Percentiles rank a stretch among this genome's conserved stretches.
These are phyloP conservation scores for Mycena capillaripes DNA, from an alignment of 768 basidiomycete genomes.

Conservation along the genomic window DNA sequence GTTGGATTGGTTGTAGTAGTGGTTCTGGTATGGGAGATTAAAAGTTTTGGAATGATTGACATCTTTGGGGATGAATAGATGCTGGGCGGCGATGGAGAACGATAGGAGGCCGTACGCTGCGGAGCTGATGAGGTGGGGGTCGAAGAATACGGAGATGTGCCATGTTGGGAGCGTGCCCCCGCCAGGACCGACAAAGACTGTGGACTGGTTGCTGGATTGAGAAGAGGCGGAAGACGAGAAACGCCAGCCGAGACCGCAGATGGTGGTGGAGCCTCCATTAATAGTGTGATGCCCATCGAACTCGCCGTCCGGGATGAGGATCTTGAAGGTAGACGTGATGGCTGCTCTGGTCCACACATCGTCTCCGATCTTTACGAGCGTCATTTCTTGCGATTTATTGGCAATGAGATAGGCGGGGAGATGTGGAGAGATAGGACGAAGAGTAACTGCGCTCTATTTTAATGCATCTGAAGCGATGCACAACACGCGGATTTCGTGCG, in stretches of 20 bases:
- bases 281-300: no score
- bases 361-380: background rate
- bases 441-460: background rate
- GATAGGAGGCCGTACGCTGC: conserved; percentile 14
- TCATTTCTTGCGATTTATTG: background rate
- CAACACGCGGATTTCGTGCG: no score
- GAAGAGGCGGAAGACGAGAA: conserved; percentile 4
- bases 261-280: background rate
- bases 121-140: conserved; percentile 14
- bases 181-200: background rate
- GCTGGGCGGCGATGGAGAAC: background rate
- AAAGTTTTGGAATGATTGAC: background rate
- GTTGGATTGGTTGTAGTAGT: background rate
- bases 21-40: background rate
- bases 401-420: background rate
- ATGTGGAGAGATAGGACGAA: background rate
- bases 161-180: background rate
- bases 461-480: background rate
- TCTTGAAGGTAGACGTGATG: background rate
- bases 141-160: conserved; percentile 6
- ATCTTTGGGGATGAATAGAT: background rate
- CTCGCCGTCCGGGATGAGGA: background rate
- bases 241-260: conserved; percentile 26
- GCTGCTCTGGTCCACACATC: background rate
- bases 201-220: background rate